Evolutionary conservation across 441 rosid genomes (phyloP).

Genomic region (Macaranga tanarius): DNA sequence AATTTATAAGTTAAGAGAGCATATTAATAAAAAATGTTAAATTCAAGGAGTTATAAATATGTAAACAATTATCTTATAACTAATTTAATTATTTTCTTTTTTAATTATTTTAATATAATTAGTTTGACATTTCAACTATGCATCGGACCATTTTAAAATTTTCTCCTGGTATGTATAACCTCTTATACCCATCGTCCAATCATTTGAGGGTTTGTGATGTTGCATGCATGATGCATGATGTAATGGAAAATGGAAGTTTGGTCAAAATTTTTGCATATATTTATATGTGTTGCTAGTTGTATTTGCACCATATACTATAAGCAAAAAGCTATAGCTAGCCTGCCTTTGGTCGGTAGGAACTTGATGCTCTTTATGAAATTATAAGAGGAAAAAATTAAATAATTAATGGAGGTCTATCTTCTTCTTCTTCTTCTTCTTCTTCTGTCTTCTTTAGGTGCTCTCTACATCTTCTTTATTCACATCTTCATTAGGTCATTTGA

Average conservation of each 20-base stretch:
- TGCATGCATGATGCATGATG: constrained; percentile 12
- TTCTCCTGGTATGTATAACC: too few species aligned
- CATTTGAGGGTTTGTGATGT: neutral
- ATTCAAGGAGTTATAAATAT: too few species aligned
- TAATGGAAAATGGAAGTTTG: neutral
- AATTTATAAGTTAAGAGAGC: too few species aligned
- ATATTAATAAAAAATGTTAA: too few species aligned
- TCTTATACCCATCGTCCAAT: neutral
- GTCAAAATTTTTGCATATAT: neutral
- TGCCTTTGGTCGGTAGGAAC: neutral
- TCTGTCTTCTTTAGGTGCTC: neutral
- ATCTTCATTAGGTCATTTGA: constrained; percentile 35
- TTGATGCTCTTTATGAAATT: neutral
- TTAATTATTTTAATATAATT: too few species aligned
- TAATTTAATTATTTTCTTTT: too few species aligned
- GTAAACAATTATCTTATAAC: too few species aligned
- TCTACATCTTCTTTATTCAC: constrained; percentile 10
- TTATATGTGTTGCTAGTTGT: neutral
- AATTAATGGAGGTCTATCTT: neutral
- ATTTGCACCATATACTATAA: neutral
- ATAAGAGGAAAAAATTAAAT: neutral
- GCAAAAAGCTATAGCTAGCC: neutral
- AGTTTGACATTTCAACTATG: too few species aligned
- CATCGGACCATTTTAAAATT: too few species aligned
- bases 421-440: neutral